phyloP scores from a whole-genome alignment of 305 asterid species.

The Fraxinus baroniana region DNA sequence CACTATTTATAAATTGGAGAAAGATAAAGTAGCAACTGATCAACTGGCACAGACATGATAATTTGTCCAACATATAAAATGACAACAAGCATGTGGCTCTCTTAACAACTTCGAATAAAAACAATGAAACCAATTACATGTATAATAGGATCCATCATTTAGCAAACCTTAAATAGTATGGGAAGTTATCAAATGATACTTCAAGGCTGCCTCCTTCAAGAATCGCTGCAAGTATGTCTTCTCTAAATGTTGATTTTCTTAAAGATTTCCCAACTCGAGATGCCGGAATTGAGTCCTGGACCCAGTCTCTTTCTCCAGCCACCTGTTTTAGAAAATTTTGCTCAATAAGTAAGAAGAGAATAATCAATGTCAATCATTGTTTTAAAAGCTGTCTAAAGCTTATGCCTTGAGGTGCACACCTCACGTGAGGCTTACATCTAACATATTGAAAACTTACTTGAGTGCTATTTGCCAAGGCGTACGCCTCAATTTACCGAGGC shows the following conservation, averaged over 20 bases:
- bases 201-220: slow-evolving; percentile 59
- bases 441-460: neutral
- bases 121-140: neutral
- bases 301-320: slow-evolving; percentile 63
- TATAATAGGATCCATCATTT: slow-evolving; percentile 12
- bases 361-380: neutral
- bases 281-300: slow-evolving; percentile 45
- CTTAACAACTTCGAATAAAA: slow-evolving; percentile 5
- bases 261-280: slow-evolving; percentile 55
- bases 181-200: slow-evolving; percentile 81
- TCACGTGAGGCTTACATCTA: neutral
- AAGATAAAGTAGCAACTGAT: slow-evolving; percentile 4
- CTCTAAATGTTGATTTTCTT: slow-evolving; percentile 57
- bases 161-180: slow-evolving; percentile 75
- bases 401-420: neutral
- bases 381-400: neutral
- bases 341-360: neutral
- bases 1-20: slow-evolving; percentile 8
- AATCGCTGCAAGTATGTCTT: slow-evolving; percentile 54
- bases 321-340: slow-evolving; percentile 22
- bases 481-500: neutral
- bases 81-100: neutral
- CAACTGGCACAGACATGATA: neutral
- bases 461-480: neutral
- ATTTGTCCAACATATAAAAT: neutral